These are phyloP conservation scores for Zymoseptoria ardabiliae DNA, from an alignment of 2,329 filamentous ascomycete genomes.

Conservation along the genomic window DNA sequence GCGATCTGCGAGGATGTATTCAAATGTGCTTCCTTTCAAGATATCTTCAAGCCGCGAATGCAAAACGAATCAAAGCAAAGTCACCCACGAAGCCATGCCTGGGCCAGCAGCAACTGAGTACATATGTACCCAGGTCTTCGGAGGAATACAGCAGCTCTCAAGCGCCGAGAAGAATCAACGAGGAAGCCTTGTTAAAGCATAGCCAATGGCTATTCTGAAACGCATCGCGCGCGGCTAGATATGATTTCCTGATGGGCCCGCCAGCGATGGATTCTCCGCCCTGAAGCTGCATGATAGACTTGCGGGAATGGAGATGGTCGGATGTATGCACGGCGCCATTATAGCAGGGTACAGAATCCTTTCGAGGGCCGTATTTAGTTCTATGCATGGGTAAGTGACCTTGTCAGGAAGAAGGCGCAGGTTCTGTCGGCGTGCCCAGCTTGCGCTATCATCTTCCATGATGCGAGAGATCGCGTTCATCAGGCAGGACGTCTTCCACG, in stretches of 20 bases:
- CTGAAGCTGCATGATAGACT: neutral
- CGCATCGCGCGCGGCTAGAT: neutral
- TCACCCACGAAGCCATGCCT: no score
- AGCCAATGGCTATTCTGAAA: neutral
- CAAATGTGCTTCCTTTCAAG: neutral
- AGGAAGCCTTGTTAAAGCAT: neutral
- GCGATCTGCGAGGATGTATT: neutral
- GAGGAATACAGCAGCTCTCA: no score
- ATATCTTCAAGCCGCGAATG: neutral
- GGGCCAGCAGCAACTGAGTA: no score
- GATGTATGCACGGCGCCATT: neutral
- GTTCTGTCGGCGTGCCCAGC: no score
- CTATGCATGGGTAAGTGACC: no score
- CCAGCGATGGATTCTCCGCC: neutral
- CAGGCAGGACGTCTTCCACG: no score
- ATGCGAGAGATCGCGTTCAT: no score
- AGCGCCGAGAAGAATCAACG: neutral
- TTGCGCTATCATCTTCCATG: no score
- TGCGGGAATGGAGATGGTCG: neutral
- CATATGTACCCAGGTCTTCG: no score
- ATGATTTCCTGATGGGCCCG: neutral
- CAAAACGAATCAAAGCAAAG: neutral
- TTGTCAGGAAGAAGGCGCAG: no score
- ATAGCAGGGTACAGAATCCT: no score
- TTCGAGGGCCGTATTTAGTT: no score